Base-by-base conservation (phyloP, 2,329 filamentous ascomycete species). In the Nigrospora osmanthi region DNA sequence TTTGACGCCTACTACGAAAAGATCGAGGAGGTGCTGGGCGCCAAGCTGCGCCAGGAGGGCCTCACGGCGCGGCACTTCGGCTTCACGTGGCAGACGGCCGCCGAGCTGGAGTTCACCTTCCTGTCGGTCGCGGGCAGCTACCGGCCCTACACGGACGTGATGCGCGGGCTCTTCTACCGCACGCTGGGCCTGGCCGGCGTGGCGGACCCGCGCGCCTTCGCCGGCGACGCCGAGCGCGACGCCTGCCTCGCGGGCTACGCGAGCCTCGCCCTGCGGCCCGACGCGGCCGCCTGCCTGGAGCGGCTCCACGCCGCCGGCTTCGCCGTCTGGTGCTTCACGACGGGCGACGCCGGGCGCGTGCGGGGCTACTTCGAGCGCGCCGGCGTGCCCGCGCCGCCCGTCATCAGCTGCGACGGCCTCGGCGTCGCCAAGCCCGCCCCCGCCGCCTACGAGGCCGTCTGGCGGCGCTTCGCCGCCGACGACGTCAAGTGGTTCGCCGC, bases 401-500 rank as follows among this genome's bases (percentile, higher is more conserved):
- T 80, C 19, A 56, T 77, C 16, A 69, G 65, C 9, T 81, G 76
- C 49, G 75, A 80, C 49, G 56, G 56, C 0, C 54, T 60, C 13
- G 67, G 69, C 0, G 58, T 76, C 15, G 71, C 68, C 1, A 80
- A 78, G 56, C 76, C 76, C 0, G 69, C 66, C 0, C 57, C 69
- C 4, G 64, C 54, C 23, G 68, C 71, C 0, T 80, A 80, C 51
- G 53, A 58, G 48, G 61, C 65, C 1, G 55, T 73, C 6, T 56
- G 72, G 32, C 63, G 65, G n/a, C 58, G 55, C 40, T 67, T 78
- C 45, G 65, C 52, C 0, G 51, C 53, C 14, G 44, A 36, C 0
- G 58, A 61, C 0, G 60, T 70, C 48, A 67, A 66, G 38, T 80
- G 75, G 75, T 80, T 79, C 55, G 76, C 73, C 1, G 76, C 77